Percentiles rank a stretch among this genome's conserved stretches.
These are phyloP conservation scores for Periconia macrospinosa DNA, from an alignment of 2,329 filamentous ascomycete genomes.

Conservation along the genomic window DNA sequence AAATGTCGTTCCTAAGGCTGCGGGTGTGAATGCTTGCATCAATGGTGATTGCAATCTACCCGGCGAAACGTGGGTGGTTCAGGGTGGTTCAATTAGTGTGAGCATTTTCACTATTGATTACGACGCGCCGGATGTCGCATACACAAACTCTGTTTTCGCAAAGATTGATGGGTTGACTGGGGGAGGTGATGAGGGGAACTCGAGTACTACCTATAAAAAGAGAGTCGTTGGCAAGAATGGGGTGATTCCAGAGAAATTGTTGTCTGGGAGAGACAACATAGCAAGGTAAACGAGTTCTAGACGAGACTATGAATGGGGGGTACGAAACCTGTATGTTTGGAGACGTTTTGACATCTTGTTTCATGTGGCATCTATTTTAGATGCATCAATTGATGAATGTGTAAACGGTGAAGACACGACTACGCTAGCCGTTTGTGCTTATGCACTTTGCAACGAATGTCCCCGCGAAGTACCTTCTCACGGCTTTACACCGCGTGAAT, in stretches of 20 bases:
- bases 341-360: too few species aligned
- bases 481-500: too few species aligned
- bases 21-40: slow-evolving; percentile 53
- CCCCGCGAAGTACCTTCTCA: too few species aligned
- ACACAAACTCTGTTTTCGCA: slow-evolving; percentile 11
- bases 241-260: neutral
- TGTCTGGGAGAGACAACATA: neutral
- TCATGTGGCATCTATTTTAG: too few species aligned
- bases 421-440: too few species aligned
- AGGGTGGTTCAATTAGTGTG: slow-evolving; percentile 46
- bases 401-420: too few species aligned
- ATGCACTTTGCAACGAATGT: too few species aligned
- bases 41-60: slow-evolving; percentile 55
- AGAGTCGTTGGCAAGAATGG: neutral
- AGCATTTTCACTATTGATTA: slow-evolving; percentile 55
- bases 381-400: too few species aligned
- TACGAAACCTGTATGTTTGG: too few species aligned
- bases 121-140: slow-evolving; percentile 45
- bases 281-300: neutral
- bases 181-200: neutral
- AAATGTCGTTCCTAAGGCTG: slow-evolving; percentile 49
- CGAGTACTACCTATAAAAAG: neutral
- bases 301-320: too few species aligned
- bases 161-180: slow-evolving; percentile 4
- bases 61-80: slow-evolving; percentile 52